Conservation (phyloP, 2,329 filamentous ascomycete genomes). For the Septoria petroselini region DNA sequence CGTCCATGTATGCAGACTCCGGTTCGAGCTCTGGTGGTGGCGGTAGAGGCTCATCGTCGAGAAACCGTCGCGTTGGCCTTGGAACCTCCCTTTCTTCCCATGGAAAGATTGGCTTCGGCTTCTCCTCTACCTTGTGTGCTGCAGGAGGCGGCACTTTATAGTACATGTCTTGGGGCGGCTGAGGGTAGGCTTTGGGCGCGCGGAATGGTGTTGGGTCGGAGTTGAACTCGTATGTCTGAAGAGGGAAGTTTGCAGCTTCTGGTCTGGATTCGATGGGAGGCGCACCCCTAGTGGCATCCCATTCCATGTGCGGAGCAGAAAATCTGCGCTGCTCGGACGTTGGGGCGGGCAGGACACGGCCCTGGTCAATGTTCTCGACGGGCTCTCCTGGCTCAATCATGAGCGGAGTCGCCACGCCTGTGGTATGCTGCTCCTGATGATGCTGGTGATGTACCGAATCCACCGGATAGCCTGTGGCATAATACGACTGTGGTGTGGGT, state of each 20-base stretch:
- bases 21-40: conserved; percentile 23
- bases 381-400: conserved; percentile 45
- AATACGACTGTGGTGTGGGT: conserved; percentile 17
- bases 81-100: conserved; percentile 74
- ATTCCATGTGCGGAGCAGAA: conserved; percentile 58
- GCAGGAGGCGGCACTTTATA: conserved; percentile 67
- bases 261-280: conserved; percentile 67
- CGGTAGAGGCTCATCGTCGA: conserved; percentile 48
- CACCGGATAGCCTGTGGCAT: conserved; percentile 31
- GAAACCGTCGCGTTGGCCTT: conserved; percentile 64
- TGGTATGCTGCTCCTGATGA: conserved; percentile 6
- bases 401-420: conserved; percentile 30
- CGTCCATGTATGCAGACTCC: conserved; percentile 28
- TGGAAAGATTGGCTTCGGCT: conserved; percentile 70
- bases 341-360: conserved; percentile 43
- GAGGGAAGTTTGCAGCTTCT: conserved; percentile 81
- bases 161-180: conserved; percentile 83
- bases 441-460: conserved; percentile 20
- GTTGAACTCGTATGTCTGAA: conserved; percentile 78
- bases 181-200: conserved; percentile 72
- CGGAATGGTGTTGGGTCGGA: conserved; percentile 71
- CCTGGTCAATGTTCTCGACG: conserved; percentile 46
- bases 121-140: conserved; percentile 56
- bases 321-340: conserved; percentile 51
- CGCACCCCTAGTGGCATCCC: conserved; percentile 60